phyloP scores from a whole-genome alignment of 2,329 filamentous ascomycete genomes.

The Pezicula radicicola region DNA sequence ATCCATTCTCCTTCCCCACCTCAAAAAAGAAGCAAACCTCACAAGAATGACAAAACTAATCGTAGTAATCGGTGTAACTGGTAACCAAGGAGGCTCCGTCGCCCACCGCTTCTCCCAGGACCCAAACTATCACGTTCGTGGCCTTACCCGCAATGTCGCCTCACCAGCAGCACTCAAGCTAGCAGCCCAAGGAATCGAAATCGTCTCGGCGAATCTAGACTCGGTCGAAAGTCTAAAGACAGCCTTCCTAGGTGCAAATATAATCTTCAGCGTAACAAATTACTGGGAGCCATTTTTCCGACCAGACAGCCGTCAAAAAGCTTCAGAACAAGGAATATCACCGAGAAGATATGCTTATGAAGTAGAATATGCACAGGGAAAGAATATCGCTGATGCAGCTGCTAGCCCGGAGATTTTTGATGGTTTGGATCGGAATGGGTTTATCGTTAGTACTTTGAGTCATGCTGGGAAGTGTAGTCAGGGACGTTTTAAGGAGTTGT shows the following conservation, averaged over 20 bases:
- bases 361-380: constrained; percentile 47
- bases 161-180: constrained; percentile 35
- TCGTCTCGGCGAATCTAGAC: constrained; percentile 41
- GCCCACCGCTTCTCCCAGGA: constrained; percentile 38
- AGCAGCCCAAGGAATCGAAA: constrained; percentile 34
- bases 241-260: constrained; percentile 42
- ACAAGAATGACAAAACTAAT: constrained; percentile 26
- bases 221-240: constrained; percentile 32
- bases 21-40: too few relatives aligned
- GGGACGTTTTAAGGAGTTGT: constrained; percentile 44
- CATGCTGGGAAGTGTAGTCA: constrained; percentile 43
- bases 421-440: constrained; percentile 41
- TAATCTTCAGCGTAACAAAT: constrained; percentile 54
- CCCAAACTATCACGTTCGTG: constrained; percentile 39
- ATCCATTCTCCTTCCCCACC: too few relatives aligned
- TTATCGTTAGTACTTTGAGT: constrained; percentile 47
- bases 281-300: constrained; percentile 51
- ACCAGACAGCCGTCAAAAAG: constrained; percentile 37
- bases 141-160: constrained; percentile 39
- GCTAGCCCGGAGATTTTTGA: constrained; percentile 30
- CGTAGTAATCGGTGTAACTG: constrained; percentile 41
- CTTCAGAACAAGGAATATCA: constrained; percentile 34
- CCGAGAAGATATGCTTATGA: constrained; percentile 44
- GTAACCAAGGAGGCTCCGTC: constrained; percentile 48
- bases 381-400: constrained; percentile 53